phyloP scores from a whole-genome alignment of 2,329 filamentous ascomycete species.

The Colletotrichum cordylinicola region DNA sequence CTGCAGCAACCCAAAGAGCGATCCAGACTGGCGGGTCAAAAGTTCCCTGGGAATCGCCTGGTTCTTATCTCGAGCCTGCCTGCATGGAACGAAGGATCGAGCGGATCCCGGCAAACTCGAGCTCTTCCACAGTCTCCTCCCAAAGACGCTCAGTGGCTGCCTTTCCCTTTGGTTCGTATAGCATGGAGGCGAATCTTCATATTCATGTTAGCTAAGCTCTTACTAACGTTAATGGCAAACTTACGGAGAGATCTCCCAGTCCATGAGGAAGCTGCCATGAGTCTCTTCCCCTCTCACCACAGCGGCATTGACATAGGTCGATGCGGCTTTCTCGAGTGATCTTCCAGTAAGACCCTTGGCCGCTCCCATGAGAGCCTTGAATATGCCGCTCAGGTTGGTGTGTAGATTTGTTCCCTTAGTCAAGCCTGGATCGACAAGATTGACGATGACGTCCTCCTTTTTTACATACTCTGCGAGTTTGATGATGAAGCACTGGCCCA shows the following conservation, averaged over 20 bases:
- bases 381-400: slow-evolving; percentile 27
- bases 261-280: slow-evolving; percentile 53
- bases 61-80: not conserved
- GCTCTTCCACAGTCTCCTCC: slow-evolving; percentile 23
- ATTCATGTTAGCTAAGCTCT: slow-evolving; percentile 15
- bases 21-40: not conserved
- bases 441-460: slow-evolving; percentile 47
- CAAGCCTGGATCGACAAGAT: slow-evolving; percentile 51
- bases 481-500: slow-evolving; percentile 38
- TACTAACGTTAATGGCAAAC: slow-evolving; percentile 22
- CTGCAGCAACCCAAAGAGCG: not conserved
- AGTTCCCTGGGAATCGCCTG: not conserved
- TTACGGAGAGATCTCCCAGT: slow-evolving; percentile 51
- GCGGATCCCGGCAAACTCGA: slow-evolving; percentile 24
- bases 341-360: slow-evolving; percentile 31
- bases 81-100: slow-evolving; percentile 7
- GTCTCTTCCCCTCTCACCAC: slow-evolving; percentile 50
- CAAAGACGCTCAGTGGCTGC: slow-evolving; percentile 9
- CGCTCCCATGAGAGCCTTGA: not conserved
- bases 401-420: slow-evolving; percentile 46
- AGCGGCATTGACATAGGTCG: slow-evolving; percentile 50
- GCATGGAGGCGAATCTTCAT: slow-evolving; percentile 27
- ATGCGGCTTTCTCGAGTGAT: slow-evolving; percentile 41
- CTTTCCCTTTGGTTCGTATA: slow-evolving; percentile 20
- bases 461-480: slow-evolving; percentile 41